These are phyloP conservation scores for Malbranchea zuffiana DNA, from an alignment of 2,329 filamentous ascomycete species.

Conservation along the genomic window DNA sequence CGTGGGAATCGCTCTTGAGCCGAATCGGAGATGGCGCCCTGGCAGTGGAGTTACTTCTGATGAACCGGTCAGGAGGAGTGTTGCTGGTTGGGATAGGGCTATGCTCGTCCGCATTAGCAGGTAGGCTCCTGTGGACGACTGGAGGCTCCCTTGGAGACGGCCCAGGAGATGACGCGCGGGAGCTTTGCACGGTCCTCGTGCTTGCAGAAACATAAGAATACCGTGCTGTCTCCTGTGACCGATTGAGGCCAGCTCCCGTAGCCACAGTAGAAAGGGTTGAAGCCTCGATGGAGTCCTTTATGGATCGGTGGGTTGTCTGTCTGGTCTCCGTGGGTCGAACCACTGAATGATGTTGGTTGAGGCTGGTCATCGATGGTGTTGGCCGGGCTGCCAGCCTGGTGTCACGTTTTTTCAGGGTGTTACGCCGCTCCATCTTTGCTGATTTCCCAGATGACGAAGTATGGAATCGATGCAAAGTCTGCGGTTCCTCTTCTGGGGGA, in stretches of 20 bases:
- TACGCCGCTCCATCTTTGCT: too few relatives aligned
- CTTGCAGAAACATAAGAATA: slow-evolving; percentile 18
- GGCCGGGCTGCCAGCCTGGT: too few relatives aligned
- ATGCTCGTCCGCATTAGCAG: slow-evolving; percentile 6
- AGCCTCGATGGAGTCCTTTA: slow-evolving; percentile 15
- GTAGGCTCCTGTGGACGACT: slow-evolving; percentile 3
- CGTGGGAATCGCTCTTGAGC: slow-evolving; percentile 12
- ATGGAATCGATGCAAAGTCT: slow-evolving; percentile 10
- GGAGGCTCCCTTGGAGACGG: slow-evolving; percentile 19
- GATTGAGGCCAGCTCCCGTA: slow-evolving; percentile 17
- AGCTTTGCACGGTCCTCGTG: slow-evolving; percentile 18
- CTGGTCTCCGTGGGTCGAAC: too few relatives aligned
- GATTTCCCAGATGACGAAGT: too few relatives aligned
- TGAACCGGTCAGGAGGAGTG: background rate
- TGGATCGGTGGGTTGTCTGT: slow-evolving; percentile 16
- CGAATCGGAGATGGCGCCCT: slow-evolving; percentile 3
- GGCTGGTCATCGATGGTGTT: too few relatives aligned
- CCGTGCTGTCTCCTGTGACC: slow-evolving; percentile 15
- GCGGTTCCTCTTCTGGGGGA: slow-evolving; percentile 7
- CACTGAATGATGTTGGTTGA: too few relatives aligned
- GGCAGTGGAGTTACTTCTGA: slow-evolving; percentile 6
- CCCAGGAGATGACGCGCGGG: slow-evolving; percentile 18
- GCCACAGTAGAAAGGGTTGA: slow-evolving; percentile 17
- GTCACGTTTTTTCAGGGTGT: too few relatives aligned
- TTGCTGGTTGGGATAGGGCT: background rate